Evolutionary conservation across 2,329 filamentous ascomycete species (phyloP).

Genomic region (Pochonia chlamydosporia): DNA sequence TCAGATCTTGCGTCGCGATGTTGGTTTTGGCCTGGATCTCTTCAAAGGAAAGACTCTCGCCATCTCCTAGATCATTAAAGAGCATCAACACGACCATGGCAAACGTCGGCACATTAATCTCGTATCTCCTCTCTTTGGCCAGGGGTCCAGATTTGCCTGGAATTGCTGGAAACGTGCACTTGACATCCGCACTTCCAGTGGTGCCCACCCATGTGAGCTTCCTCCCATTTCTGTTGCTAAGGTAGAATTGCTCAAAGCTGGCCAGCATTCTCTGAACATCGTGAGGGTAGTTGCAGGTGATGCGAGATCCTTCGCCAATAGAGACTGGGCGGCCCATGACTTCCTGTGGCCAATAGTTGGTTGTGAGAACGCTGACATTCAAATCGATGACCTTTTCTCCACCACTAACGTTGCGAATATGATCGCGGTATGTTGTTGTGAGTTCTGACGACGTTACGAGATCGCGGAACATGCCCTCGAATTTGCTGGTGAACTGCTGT

Average conservation of each 20-base stretch:
- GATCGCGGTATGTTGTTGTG: slow-evolving; percentile 67
- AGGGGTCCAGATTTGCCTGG: slow-evolving; percentile 60
- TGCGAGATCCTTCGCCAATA: slow-evolving; percentile 37
- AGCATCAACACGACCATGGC: slow-evolving; percentile 85
- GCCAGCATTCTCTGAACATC: slow-evolving; percentile 70
- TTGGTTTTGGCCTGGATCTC: slow-evolving; percentile 80
- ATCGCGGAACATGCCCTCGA: slow-evolving; percentile 98
- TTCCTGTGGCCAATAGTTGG: slow-evolving; percentile 92
- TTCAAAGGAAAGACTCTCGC: slow-evolving; percentile 52
- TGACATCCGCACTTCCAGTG: slow-evolving; percentile 77
- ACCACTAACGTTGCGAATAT: slow-evolving; percentile 51
- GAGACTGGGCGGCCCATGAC: slow-evolving; percentile 63
- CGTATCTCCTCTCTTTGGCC: slow-evolving; percentile 67
- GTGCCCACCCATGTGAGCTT: slow-evolving; percentile 76
- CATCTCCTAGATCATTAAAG: slow-evolving; percentile 70
- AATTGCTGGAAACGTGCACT: slow-evolving; percentile 68
- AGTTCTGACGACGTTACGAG: slow-evolving; percentile 84
- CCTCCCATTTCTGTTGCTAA: slow-evolving; percentile 79
- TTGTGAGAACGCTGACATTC: slow-evolving; percentile 78
- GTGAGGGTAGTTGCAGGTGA: slow-evolving; percentile 63
- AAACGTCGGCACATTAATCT: slow-evolving; percentile 87
- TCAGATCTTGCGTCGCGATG: slow-evolving; percentile 68
- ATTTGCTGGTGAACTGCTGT: slow-evolving; percentile 85
- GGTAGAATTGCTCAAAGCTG: slow-evolving; percentile 85
- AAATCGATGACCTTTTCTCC: slow-evolving; percentile 60